Evolutionary conservation across 2,329 filamentous ascomycete species (phyloP).

Genomic region (Coniochaeta sp.): DNA sequence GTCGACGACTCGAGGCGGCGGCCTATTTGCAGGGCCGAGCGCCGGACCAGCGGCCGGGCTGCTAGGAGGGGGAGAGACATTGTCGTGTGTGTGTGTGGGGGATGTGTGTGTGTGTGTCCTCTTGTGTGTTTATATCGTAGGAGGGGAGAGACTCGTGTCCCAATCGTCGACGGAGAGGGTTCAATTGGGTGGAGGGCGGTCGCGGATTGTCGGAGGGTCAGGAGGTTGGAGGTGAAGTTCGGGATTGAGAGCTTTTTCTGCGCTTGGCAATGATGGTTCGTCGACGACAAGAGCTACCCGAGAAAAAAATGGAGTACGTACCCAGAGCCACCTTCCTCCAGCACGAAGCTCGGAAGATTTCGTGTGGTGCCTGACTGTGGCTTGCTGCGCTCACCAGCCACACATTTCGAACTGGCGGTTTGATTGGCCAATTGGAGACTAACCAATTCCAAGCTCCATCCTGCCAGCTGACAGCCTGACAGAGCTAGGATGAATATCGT

Average conservation of each 20-base stretch:
- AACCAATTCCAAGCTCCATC: constrained; percentile 10
- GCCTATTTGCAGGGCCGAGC: constrained; percentile 36
- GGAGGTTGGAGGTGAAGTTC: constrained; percentile 3
- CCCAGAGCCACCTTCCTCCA: too few species aligned
- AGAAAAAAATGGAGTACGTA: constrained; percentile 16
- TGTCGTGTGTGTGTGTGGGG: constrained; percentile 7
- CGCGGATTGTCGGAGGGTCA: constrained; percentile 6
- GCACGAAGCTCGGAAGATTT: constrained; percentile 26
- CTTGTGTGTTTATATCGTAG: background rate
- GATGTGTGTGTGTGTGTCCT: background rate
- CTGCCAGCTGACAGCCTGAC: constrained; percentile 2
- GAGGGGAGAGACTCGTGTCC: background rate
- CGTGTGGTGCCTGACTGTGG: constrained; percentile 13
- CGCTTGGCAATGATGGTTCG: background rate
- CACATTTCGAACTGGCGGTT: too few species aligned
- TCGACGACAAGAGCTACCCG: constrained; percentile 1
- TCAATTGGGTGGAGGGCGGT: constrained; percentile 5
- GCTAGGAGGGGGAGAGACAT: constrained; percentile 14
- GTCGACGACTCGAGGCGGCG: constrained; percentile 25
- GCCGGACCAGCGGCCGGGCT: constrained; percentile 36
- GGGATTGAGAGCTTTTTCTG: constrained; percentile 3
- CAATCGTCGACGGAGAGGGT: background rate
- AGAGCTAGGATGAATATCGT: too few species aligned
- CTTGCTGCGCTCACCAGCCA: constrained; percentile 10
- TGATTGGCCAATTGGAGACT: constrained; percentile 10